phyloP scores from a whole-genome alignment of 2,329 filamentous ascomycete genomes.

The Colletotrichum sp. region DNA sequence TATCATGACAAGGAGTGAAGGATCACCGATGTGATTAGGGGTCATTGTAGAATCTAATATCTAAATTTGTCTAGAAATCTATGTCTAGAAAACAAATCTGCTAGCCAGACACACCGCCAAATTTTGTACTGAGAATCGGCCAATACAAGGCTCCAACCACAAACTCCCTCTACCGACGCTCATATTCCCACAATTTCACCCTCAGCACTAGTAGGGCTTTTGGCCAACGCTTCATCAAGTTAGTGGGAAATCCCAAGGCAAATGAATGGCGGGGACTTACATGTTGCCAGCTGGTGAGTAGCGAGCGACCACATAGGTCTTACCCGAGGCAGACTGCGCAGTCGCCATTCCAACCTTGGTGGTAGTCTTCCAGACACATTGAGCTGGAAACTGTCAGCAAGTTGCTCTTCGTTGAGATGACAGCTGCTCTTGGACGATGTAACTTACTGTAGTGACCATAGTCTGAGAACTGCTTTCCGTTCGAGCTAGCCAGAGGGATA shows the following conservation, averaged over 20 bases:
- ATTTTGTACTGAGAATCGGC: background rate
- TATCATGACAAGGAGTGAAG: background rate
- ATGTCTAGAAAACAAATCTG: background rate
- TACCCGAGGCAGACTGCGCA: conserved; percentile 29
- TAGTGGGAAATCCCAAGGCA: background rate
- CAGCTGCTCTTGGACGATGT: rapidly evolving
- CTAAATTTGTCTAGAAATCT: background rate
- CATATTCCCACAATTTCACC: background rate
- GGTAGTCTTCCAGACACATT: conserved; percentile 32
- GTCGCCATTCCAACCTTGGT: conserved; percentile 34
- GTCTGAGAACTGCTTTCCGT: background rate
- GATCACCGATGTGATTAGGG: background rate
- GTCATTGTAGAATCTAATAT: background rate
- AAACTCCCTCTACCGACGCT: background rate
- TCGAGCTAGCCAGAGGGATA: background rate
- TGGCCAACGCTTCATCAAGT: background rate
- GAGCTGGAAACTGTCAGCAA: conserved; percentile 10
- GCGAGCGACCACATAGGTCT: conserved; percentile 34
- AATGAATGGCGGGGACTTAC: background rate
- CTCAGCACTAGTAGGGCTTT: background rate
- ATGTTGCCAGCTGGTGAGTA: conserved; percentile 35
- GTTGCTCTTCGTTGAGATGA: rapidly evolving
- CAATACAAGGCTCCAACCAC: background rate
- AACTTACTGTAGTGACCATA: conserved; percentile 32
- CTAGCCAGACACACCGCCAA: background rate